Base-by-base conservation (phyloP, 2,329 filamentous ascomycete species). In the Elsinoe fawcettii region DNA sequence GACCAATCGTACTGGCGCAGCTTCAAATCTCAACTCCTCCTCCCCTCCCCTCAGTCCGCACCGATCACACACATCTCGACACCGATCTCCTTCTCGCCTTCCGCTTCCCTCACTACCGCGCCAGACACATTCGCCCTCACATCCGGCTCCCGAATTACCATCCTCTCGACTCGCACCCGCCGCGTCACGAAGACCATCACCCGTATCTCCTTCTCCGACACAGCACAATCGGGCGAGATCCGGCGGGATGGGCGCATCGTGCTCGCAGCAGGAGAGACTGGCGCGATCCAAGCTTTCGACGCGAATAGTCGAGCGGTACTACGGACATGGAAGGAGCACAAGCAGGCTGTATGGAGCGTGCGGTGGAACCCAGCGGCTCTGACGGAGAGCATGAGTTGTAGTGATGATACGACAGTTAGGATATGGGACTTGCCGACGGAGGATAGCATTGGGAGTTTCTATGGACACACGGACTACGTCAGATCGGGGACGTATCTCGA, bases 1-100 rank as follows among this genome's bases (percentile, higher is more conserved):
- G 93, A 99, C 76, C 91, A 97, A 75, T 82, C 86, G 63, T 97
- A 97, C 79, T 99, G 95, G 95, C 87, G 87, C 69, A 86, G 87
- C 11, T 99, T 99, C 78, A 90, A 89, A 74, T 93, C 91, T 64
- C 88, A 91, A 63, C 83, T 95, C 58, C 84, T 92, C 60, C 85
- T 97, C 61, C 88, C 93, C 46, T 95, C 92, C 61, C 90, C 91
- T 62, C 90, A 93, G 62, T 88, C 89, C 69, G 90, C 88, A 70
- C 87, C 90, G 46, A 83, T 99, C 66, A 96, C 90, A 32, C 86
- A 95, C 71, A 95, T 99, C 70, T 91, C 88, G 51, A 86, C 85
- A 70, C 87, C 80, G 60, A 73, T 72, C 18, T 70, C 74, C 9
- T 75, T 77, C 14, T 74, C 73, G 6, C 71, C 73, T 22, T 75